These are phyloP conservation scores for Starmerella lactis-condensi DNA, from an alignment of 805 yeast genomes.

Conservation along the genomic window DNA sequence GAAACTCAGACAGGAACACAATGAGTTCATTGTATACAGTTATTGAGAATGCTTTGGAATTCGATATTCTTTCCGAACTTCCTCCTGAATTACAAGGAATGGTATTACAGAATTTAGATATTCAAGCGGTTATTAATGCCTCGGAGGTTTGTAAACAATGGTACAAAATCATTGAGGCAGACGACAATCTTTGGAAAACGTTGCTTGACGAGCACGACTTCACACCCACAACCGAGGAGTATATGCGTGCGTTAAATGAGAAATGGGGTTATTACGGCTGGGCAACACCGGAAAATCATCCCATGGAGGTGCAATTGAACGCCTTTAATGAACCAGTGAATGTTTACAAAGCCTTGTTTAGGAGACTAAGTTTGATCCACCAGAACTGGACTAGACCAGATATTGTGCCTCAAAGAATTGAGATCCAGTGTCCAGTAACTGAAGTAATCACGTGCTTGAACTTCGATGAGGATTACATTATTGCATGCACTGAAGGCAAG, in stretches of 20 bases:
- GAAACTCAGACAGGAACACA: conserved; percentile 39
- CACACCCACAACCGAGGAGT: conserved; percentile 31
- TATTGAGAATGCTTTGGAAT: conserved; percentile 38
- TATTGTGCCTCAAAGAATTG: conserved; percentile 59
- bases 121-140: conserved; percentile 39
- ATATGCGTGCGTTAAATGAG: conserved; percentile 23
- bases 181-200: conserved; percentile 51
- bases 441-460: conserved; percentile 90
- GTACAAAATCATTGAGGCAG: conserved; percentile 43
- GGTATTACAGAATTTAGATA: conserved; percentile 48
- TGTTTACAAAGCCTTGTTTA: conserved; percentile 38
- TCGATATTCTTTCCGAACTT: conserved; percentile 51
- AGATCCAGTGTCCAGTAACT: conserved; percentile 19
- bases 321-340: conserved; percentile 19
- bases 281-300: conserved; percentile 11
- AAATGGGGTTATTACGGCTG: conserved; percentile 23
- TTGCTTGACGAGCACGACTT: conserved; percentile 45
- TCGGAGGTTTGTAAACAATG: conserved; percentile 52
- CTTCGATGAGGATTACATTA: conserved; percentile 74
- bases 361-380: conserved; percentile 38
- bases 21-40: conserved; percentile 40
- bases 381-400: conserved; percentile 66
- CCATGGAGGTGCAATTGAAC: conserved; percentile 7
- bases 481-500: conserved; percentile 82
- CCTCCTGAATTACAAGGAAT: conserved; percentile 60